Percentiles rank a stretch among this genome's conserved stretches.
These are phyloP conservation scores for Ilyonectria robusta DNA, from an alignment of 2,329 filamentous ascomycete genomes.

Conservation along the genomic window DNA sequence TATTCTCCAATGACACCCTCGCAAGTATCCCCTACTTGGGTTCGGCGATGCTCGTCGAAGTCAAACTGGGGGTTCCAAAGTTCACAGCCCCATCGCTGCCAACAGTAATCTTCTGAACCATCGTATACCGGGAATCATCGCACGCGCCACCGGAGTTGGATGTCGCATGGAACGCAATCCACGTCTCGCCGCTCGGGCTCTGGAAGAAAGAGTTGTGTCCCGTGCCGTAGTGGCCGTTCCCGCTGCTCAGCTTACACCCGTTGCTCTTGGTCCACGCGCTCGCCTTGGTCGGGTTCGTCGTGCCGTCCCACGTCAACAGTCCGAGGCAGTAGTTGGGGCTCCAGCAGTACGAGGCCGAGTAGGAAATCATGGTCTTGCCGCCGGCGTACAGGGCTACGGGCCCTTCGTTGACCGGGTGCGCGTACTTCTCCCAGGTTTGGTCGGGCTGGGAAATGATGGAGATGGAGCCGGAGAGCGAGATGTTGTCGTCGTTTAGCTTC, in stretches of 20 bases:
- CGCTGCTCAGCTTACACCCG: slow-evolving; percentile 64
- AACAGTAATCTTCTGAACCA: slow-evolving; percentile 63
- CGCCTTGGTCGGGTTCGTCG: slow-evolving; percentile 58
- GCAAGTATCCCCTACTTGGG: neutral
- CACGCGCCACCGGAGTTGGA: slow-evolving; percentile 62
- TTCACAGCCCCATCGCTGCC: slow-evolving; percentile 64
- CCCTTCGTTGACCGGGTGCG: slow-evolving; percentile 67
- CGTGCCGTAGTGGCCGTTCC: slow-evolving; percentile 69
- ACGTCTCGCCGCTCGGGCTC: slow-evolving; percentile 67
- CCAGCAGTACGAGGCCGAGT: slow-evolving; percentile 69
- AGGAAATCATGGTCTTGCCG: slow-evolving; percentile 65
- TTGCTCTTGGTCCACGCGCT: slow-evolving; percentile 64
- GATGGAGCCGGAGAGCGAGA: slow-evolving; percentile 58
- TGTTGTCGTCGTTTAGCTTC: slow-evolving; percentile 56
- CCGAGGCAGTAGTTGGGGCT: slow-evolving; percentile 66
- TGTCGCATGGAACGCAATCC: slow-evolving; percentile 70
- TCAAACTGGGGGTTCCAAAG: slow-evolving; percentile 55
- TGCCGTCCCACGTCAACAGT: slow-evolving; percentile 65
- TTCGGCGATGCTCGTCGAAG: slow-evolving; percentile 14
- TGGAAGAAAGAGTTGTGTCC: slow-evolving; percentile 71
- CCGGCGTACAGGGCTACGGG: slow-evolving; percentile 65
- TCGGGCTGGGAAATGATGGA: slow-evolving; percentile 65
- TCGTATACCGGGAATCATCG: slow-evolving; percentile 66
- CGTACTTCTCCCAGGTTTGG: slow-evolving; percentile 63
- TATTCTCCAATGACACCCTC: neutral